phyloP scores from a whole-genome alignment of 2,329 filamentous ascomycete genomes.

The Talaromyces sp. region DNA sequence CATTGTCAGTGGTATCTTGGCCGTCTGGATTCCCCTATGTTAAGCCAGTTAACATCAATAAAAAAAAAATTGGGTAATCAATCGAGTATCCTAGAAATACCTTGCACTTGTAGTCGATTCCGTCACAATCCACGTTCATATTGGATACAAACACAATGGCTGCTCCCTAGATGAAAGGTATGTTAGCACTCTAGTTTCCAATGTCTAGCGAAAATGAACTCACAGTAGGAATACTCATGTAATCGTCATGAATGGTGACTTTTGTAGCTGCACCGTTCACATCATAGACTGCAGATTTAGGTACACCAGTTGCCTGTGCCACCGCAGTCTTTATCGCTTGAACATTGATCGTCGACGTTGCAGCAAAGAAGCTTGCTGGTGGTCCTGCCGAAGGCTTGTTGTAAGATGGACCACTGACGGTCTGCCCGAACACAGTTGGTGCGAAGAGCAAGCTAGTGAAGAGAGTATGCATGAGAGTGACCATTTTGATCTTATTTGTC shows the following conservation, averaged over 20 bases:
- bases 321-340: slow-evolving; percentile 20
- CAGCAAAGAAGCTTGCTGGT: slow-evolving; percentile 21
- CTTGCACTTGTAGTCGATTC: slow-evolving; percentile 21
- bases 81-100: slow-evolving; percentile 2
- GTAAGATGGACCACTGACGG: slow-evolving; percentile 17
- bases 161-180: slow-evolving; percentile 17
- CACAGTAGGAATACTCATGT: not conserved
- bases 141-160: slow-evolving; percentile 25
- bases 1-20: slow-evolving; percentile 21
- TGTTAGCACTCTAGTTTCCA: not conserved
- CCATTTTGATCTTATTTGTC: not conserved
- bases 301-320: slow-evolving; percentile 18
- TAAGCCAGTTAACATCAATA: slow-evolving; percentile 1
- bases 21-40: slow-evolving; percentile 23
- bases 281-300: slow-evolving; percentile 19
- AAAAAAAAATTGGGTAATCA: not conserved
- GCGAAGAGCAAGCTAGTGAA: not conserved
- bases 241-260: slow-evolving; percentile 24
- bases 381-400: slow-evolving; percentile 19
- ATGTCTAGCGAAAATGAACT: not conserved
- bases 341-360: slow-evolving; percentile 19
- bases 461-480: not conserved
- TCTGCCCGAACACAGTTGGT: slow-evolving; percentile 3
- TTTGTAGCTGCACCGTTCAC: slow-evolving; percentile 14
- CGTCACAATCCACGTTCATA: slow-evolving; percentile 31